These are phyloP conservation scores for Trichoderma lentiforme DNA, from an alignment of 2,329 filamentous ascomycete genomes.

Conservation along the genomic window DNA sequence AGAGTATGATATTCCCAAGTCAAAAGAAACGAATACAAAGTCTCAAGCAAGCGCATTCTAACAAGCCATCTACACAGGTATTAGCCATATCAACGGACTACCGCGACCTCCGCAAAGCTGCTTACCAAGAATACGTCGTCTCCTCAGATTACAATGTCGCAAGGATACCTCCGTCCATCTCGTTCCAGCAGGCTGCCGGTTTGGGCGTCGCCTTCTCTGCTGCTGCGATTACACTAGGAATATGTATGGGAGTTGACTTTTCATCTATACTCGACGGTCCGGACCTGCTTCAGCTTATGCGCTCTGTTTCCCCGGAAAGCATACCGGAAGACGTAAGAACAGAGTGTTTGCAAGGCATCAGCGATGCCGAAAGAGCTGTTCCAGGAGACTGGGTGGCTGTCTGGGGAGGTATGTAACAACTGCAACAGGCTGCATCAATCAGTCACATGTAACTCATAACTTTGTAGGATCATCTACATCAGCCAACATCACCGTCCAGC, in stretches of 20 bases:
- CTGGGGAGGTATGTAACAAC: slow-evolving; percentile 58
- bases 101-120: slow-evolving; percentile 66
- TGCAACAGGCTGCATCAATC: accelerated
- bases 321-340: slow-evolving; percentile 59
- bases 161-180: slow-evolving; percentile 53
- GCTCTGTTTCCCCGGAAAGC: slow-evolving; percentile 40
- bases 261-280: slow-evolving; percentile 50
- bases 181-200: slow-evolving; percentile 55
- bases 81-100: slow-evolving; percentile 73
- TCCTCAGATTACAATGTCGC: slow-evolving; percentile 63
- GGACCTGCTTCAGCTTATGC: slow-evolving; percentile 53
- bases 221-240: slow-evolving; percentile 61
- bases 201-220: slow-evolving; percentile 71
- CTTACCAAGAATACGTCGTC: slow-evolving; percentile 68
- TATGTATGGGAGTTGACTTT: slow-evolving; percentile 69
- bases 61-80: slow-evolving; percentile 31
- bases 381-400: slow-evolving; percentile 68
- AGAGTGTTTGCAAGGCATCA: slow-evolving; percentile 60
- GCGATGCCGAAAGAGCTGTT: slow-evolving; percentile 49
- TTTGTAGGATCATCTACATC: slow-evolving; percentile 61
- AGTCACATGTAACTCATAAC: background rate
- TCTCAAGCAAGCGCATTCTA: background rate
- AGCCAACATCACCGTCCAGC: slow-evolving; percentile 62
- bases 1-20: slow-evolving; percentile 33
- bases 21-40: background rate